phyloP scores from a whole-genome alignment of 495 filamentous ascomycete species.

The Penicillium coffeae region DNA sequence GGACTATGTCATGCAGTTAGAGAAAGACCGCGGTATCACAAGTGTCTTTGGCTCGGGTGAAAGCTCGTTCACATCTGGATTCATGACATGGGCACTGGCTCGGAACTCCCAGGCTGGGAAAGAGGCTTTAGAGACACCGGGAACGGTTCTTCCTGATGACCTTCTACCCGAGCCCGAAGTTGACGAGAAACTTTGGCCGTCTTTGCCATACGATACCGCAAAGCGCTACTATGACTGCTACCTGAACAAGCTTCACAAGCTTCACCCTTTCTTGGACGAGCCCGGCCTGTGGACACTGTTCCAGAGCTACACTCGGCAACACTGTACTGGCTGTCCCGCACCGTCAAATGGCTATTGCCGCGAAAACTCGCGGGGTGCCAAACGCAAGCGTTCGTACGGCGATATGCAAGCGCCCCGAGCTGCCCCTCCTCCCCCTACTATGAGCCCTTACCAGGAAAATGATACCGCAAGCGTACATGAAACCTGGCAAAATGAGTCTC shows the following conservation, averaged over 20 bases:
- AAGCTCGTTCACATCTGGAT: conserved; percentile 50
- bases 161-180: background rate
- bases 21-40: conserved; percentile 71
- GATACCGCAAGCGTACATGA: background rate
- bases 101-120: conserved; percentile 6
- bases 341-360: conserved; percentile 4
- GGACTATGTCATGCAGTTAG: conserved; percentile 69
- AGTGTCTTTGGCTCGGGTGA: conserved; percentile 78
- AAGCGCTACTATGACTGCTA: conserved; percentile 66
- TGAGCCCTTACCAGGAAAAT: background rate
- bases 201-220: conserved; percentile 48
- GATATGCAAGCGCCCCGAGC: conserved; percentile 22
- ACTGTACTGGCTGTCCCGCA: conserved; percentile 5
- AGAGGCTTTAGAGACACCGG: background rate
- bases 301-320: background rate
- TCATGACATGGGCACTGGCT: conserved; percentile 5
- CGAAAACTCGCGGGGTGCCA: conserved; percentile 30
- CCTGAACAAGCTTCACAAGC: conserved; percentile 72
- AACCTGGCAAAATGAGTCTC: background rate
- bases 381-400: conserved; percentile 42
- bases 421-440: conserved; percentile 10
- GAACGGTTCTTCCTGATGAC: background rate
- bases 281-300: background rate
- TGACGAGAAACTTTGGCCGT: background rate
- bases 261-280: conserved; percentile 79